Evolutionary conservation across 495 filamentous ascomycete species (phyloP).

Genomic region (Neurospora sp.): DNA sequence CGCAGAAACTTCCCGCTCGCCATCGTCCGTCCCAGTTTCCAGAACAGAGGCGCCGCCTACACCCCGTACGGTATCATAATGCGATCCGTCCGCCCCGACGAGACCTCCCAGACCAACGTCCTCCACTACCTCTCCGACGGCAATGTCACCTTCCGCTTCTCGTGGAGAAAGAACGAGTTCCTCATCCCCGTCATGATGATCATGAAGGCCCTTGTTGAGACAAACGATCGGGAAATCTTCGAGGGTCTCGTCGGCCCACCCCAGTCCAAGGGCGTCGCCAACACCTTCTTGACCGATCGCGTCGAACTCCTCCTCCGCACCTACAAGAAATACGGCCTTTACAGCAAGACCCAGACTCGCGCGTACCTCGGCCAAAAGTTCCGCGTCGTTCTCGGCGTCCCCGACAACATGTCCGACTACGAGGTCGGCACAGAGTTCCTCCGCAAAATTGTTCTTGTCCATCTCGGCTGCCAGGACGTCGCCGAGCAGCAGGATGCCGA

Average conservation of each 20-base stretch:
- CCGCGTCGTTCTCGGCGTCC: constrained; percentile 68
- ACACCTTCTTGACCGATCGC: constrained; percentile 90
- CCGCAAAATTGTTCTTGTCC: constrained; percentile 77
- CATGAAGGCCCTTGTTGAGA: constrained; percentile 87
- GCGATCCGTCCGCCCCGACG: constrained; percentile 84
- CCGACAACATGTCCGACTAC: constrained; percentile 70
- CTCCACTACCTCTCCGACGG: constrained; percentile 92
- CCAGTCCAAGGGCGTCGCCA: constrained; percentile 63
- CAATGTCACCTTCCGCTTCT: constrained; percentile 93
- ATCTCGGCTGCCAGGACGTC: constrained; percentile 74
- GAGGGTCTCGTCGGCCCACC: constrained; percentile 71
- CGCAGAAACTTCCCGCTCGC: constrained; percentile 91
- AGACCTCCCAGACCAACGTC: constrained; percentile 95
- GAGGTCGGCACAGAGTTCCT: constrained; percentile 86
- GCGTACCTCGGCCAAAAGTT: constrained; percentile 84
- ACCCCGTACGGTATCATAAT: constrained; percentile 84
- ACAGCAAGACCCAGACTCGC: constrained; percentile 66
- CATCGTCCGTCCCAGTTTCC: constrained; percentile 80
- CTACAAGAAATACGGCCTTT: constrained; percentile 79
- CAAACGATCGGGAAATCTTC: constrained; percentile 92
- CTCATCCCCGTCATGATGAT: constrained; percentile 93
- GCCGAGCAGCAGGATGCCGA: constrained; percentile 72
- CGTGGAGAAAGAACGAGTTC: constrained; percentile 95
- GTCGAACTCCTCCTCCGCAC: constrained; percentile 86
- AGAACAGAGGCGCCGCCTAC: constrained; percentile 72